Base-by-base conservation (phyloP, 768 basidiomycete species). In the Hericium alpestre region DNA sequence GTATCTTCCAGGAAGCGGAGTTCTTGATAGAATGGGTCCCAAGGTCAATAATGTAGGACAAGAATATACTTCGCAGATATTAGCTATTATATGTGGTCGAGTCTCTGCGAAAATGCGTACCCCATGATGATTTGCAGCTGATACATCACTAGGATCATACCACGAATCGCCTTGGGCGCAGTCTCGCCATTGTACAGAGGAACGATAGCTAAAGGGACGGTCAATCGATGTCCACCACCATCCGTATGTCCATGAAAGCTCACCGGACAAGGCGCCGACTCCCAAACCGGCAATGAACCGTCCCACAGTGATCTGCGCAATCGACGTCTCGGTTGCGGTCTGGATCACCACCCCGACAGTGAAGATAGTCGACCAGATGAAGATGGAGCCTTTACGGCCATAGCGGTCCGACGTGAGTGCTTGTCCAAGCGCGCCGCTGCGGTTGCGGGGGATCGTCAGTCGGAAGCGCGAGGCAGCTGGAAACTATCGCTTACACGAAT, bases 41-140 rank as follows among this genome's bases (percentile, higher is more conserved):
- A 27, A 86, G 75, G 62, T 89, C 86, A 22, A 90, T 70, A 15
- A 87, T 70, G 60, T 87, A 88, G 56, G 82, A 83, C 65, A 87
- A 59, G 72, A 88, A 86, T 54, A 89, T 74, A n/a, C 87, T 86
- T 56, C 0, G 47, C 23, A 18, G 15, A 43, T 43, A 18, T 43
- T 3, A 43, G 8, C 2, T 25, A 25, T 25, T 41, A n/a, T 4
- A 43, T 16, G 4, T 2, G 41, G 41, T 12, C 15, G 20, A 4
- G 4, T 11, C 8, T 25, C 12, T 23, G 27, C 23, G 6, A 4
- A 32, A 4, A 38, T 1, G 64, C 75, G 40, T 63, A 84, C 86
- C 84, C 85, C 12, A 77, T 71, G 63, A 87, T 86, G 59, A 90
- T 87, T 66, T 87, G 86, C 12, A 89, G 72, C 65, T 90, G 87